Percentiles rank a stretch among this genome's conserved stretches.
These are phyloP conservation scores for Chenopodium album DNA, from an alignment of 148 eudicot species.

Conservation along the genomic window DNA sequence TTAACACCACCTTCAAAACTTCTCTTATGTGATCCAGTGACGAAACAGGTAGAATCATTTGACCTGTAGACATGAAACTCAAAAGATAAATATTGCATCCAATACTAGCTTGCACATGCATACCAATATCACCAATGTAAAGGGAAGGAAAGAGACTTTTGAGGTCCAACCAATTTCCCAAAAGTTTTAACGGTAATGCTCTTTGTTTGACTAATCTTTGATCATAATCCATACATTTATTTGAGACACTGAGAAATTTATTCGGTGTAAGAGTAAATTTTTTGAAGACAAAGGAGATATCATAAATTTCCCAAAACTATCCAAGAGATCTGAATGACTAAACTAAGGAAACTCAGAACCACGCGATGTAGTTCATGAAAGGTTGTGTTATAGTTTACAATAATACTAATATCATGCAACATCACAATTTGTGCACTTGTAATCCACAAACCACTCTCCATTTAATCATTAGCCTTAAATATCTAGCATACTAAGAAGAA, in stretches of 20 bases:
- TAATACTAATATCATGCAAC: too few relatives aligned
- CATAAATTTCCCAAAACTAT: not conserved
- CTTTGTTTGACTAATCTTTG: conserved; percentile 9
- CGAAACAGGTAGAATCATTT: conserved; percentile 32
- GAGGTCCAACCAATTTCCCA: conserved; percentile 11
- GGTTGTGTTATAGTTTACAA: not conserved
- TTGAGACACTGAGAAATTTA: conserved; percentile 8
- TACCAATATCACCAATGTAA: not conserved
- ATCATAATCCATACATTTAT: conserved; percentile 10
- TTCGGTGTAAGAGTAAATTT: not conserved
- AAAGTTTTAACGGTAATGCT: conserved; percentile 9
- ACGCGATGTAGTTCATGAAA: not conserved
- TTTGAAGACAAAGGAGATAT: too few relatives aligned
- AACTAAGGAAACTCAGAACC: not conserved
- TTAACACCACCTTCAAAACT: conserved; percentile 48
- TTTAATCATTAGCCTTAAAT: not conserved
- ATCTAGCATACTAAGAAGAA: not conserved
- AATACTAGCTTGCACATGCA: not conserved
- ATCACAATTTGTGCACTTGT: too few relatives aligned
- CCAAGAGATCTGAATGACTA: not conserved
- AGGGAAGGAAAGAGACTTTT: not conserved
- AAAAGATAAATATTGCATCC: conserved; percentile 1
- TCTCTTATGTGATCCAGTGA: conserved; percentile 37
- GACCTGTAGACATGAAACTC: conserved; percentile 42
- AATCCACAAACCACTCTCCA: too few relatives aligned